Evolutionary conservation across 306 rosid species (phyloP).

Genomic region (Castanea sativa): DNA sequence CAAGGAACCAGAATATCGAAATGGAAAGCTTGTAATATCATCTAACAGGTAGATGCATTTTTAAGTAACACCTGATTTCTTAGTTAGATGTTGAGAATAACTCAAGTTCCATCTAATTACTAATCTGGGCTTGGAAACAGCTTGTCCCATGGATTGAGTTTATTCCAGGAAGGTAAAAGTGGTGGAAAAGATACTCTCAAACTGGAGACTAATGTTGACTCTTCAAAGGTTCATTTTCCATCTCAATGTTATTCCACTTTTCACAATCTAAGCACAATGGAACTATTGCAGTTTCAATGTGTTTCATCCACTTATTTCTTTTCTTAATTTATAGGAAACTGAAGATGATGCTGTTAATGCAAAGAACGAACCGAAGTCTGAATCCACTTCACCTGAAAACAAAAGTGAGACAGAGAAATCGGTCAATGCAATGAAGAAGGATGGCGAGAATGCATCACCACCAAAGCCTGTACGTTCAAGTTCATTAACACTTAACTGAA

Average conservation of each 20-base stretch:
- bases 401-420: constrained; percentile 65
- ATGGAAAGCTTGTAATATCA: constrained; percentile 87
- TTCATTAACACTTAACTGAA: constrained; percentile 8
- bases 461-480: constrained; percentile 56
- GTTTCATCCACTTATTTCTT: constrained; percentile 2
- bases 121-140: constrained; percentile 51
- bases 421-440: constrained; percentile 60
- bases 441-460: constrained; percentile 56
- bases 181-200: constrained; percentile 60
- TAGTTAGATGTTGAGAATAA: background rate
- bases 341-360: constrained; percentile 48
- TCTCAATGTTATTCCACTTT: background rate
- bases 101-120: constrained; percentile 17
- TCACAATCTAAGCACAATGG: background rate
- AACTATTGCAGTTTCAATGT: constrained; percentile 1
- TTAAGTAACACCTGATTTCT: background rate
- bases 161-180: constrained; percentile 70
- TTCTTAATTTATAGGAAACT: constrained; percentile 42
- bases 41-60: constrained; percentile 57
- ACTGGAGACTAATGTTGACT: constrained; percentile 59
- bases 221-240: constrained; percentile 55
- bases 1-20: constrained; percentile 74
- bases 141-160: constrained; percentile 80
- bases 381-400: constrained; percentile 52
- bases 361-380: constrained; percentile 51